A percentile compares a stretch with the other conserved stretches of the same genome.
Evolutionary conservation across 345 rosid genomes (phyloP).

Genomic region (Citrus hindsii): DNA sequence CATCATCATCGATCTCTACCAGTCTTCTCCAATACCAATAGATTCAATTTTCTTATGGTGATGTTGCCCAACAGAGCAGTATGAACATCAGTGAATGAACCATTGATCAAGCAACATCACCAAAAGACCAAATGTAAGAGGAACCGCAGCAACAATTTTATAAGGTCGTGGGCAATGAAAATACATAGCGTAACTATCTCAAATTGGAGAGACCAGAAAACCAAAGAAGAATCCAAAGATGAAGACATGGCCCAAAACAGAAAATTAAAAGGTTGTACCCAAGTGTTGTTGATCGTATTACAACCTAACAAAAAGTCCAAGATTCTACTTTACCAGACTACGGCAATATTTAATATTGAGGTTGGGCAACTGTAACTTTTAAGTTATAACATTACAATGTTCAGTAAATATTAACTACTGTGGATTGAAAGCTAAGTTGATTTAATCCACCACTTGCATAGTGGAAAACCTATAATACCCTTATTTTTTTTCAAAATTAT

Average conservation of each 20-base stretch:
- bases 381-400: no score
- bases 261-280: neutral
- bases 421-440: no score
- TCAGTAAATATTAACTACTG: rapidly evolving
- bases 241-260: neutral
- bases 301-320: neutral
- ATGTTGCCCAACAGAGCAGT: neutral
- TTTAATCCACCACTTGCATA: no score
- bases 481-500: no score
- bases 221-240: neutral
- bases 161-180: neutral
- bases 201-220: neutral
- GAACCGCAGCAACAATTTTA: neutral
- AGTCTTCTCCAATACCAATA: neutral
- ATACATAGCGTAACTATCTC: neutral
- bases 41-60: no score
- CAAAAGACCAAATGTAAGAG: neutral
- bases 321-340: no score
- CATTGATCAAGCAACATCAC: neutral
- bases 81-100: neutral
- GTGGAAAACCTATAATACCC: no score
- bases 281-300: neutral
- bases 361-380: no score
- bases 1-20: neutral
- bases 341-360: no score